These are phyloP conservation scores for Jamesozyma gamospora DNA, from an alignment of 805 yeast species.

Conservation along the genomic window DNA sequence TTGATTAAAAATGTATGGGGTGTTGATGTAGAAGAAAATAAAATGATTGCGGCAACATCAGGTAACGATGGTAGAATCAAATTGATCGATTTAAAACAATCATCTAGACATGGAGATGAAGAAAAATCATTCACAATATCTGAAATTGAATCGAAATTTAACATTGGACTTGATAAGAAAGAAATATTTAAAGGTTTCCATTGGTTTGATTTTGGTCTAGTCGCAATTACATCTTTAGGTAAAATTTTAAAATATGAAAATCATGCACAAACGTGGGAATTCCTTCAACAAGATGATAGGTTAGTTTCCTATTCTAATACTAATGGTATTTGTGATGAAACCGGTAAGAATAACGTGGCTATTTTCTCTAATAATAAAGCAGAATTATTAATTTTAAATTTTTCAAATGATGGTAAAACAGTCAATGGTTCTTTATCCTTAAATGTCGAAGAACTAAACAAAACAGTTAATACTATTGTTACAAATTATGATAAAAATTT, in stretches of 20 bases:
- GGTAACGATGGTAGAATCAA: conserved; percentile 89
- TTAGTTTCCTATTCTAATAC: conserved; percentile 36
- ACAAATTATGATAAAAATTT: conserved; percentile 20
- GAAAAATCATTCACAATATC: conserved; percentile 21
- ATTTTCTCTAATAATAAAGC: conserved; percentile 34
- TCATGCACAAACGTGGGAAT: conserved; percentile 21
- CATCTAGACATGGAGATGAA: conserved; percentile 26
- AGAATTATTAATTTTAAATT: conserved; percentile 34
- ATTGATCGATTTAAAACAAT: conserved; percentile 42
- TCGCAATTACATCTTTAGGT: conserved; percentile 54
- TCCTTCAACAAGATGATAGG: conserved; percentile 13
- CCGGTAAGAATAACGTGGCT: conserved; percentile 22
- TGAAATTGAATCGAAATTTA: conserved; percentile 27
- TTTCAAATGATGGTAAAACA: conserved; percentile 29
- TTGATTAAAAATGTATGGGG: conserved; percentile 86
- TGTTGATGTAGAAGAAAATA: conserved; percentile 41
- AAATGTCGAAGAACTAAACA: conserved; percentile 28
- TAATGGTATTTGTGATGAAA: conserved; percentile 29
- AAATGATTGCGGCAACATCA: conserved; percentile 60
- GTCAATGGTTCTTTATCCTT: conserved; percentile 17
- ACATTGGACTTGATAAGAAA: conserved; percentile 29
- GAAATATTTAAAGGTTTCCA: conserved; percentile 57
- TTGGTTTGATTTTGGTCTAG: conserved; percentile 36
- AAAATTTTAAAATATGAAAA: conserved; percentile 31
- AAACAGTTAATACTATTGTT: conserved; percentile 43